Evolutionary conservation across 2,329 filamentous ascomycete genomes (phyloP), one percentile per base, ranked within the genome.

Genomic region (Blumeria hordei): DNA sequence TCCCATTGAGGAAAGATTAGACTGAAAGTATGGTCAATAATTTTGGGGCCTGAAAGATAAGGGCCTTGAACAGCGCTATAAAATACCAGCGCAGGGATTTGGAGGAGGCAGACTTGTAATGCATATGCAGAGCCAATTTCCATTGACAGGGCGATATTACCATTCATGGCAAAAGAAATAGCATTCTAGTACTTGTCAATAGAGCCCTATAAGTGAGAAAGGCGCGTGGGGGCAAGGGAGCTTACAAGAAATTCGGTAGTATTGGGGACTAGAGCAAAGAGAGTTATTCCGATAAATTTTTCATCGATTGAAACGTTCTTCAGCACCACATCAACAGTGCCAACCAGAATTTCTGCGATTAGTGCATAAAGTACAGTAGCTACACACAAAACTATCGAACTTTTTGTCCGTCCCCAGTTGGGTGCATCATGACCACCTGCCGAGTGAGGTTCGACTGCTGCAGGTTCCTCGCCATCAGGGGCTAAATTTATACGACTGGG

Each of bases 131-230:
- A 95, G 61, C 92, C 92, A 62, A 98, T 98, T 66, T 98, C 92
- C 92, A 98, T 98, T 39, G 88, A 95, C 16, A 98, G 72, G 0
- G 92, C 92, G 67, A 98, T 96, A 67, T 98, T 98, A 57, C 92
- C 92, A 65, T 98, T 96, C 90, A 98, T 98, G 55, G 92, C 92
- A 67, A 98, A 98, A 0, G 88, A 95, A 57, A 98, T 98, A 66
- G 90, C 92, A 68, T 98, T 98, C 81, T 64, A 54, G 1, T 43
- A 34, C 7, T 47, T 45, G 16, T 54, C 16, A 44, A 33, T 35
- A 12, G 33, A 12, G 47, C 28, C 21, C 7, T 54, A 52, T 16
- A 52, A 7, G 28, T 11, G 28, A 21, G 28, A 36, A 36, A n/a
- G 28, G 21, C 33, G 10, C 33, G 11, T 6, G 12, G 10, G 34